These are phyloP conservation scores for Oryza rufipogon DNA, from an alignment of 176 grass and related monocot genomes.

Conservation along the genomic window DNA sequence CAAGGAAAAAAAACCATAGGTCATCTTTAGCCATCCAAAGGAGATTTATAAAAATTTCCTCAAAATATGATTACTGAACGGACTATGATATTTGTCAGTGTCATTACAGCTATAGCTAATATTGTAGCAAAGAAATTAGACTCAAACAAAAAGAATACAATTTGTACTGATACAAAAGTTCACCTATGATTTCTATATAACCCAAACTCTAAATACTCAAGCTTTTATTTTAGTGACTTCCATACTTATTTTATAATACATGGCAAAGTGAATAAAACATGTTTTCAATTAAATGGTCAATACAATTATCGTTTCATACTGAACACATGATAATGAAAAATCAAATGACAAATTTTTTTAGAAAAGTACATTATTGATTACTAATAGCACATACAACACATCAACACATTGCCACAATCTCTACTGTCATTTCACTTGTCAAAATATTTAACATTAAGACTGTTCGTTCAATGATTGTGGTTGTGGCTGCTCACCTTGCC, in stretches of 20 bases:
- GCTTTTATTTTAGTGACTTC: neutral
- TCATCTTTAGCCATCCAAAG: neutral
- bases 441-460: neutral
- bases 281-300: constrained; percentile 3
- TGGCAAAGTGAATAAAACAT: neutral
- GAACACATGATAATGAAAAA: neutral
- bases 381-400: neutral
- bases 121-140: neutral
- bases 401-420: neutral
- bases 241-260: neutral
- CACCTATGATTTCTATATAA: neutral
- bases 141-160: too few relatives aligned
- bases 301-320: neutral
- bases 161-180: too few relatives aligned
- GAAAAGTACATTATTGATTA: constrained; percentile 21
- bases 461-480: constrained; percentile 3
- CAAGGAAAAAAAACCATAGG: neutral
- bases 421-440: neutral
- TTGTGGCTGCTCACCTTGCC: constrained; percentile 66
- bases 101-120: neutral
- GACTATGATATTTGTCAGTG: neutral
- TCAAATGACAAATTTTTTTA: neutral
- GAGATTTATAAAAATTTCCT: neutral
- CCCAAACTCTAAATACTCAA: neutral
- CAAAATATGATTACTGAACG: neutral